Base-by-base conservation (phyloP, 306 rosid species). In the Rubus parviflorus region DNA sequence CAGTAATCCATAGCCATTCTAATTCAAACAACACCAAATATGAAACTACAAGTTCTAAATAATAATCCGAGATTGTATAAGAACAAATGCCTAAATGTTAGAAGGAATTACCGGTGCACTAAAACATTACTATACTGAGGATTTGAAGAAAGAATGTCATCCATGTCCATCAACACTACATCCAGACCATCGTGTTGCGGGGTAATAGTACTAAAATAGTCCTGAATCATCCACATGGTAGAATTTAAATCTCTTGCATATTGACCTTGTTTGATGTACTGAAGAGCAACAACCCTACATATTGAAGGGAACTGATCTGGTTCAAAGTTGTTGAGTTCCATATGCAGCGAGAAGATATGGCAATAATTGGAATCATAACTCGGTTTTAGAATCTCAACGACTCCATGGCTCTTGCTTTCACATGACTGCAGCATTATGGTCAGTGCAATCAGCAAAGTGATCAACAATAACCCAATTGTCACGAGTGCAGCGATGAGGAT, bases 401-500 rank as follows among this genome's bases (percentile, higher is more conserved):
- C 70, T 70, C 98, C 97, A 1, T 68, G 62, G 47, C 74, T 82
- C 84, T 81, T 80, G 81, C 76, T 91, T 88, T 91, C 81, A 83
- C 98, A 93, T 71, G 94, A 87, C 75, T 89, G 91, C 90, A 93
- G 84, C 97, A 91, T 89, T 76, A 91, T 83, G 7, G 83, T 65
- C 81, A 93, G 81, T 23, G 94, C 84, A 81, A 89, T 47, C 82
- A 91, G 66, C 82, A 91, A 64, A 77, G 96, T 86, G 62, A 87
- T 66, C 8, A 93, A 62, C 64, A 93, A 68, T 78, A 91, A 75
- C 76, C 96, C 97, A 14, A 85, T 64, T 17, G 90, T 82, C 61
- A 82, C 81, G 47, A 91, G 89, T 66, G 89, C 84, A 68, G 82
- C 86, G 38, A 93, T 23, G 79, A 93, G 89, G 71, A 93, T 88